Evolutionary conservation across 2,329 filamentous ascomycete genomes (phyloP).

Genomic region (Sporothrix inflata): DNA sequence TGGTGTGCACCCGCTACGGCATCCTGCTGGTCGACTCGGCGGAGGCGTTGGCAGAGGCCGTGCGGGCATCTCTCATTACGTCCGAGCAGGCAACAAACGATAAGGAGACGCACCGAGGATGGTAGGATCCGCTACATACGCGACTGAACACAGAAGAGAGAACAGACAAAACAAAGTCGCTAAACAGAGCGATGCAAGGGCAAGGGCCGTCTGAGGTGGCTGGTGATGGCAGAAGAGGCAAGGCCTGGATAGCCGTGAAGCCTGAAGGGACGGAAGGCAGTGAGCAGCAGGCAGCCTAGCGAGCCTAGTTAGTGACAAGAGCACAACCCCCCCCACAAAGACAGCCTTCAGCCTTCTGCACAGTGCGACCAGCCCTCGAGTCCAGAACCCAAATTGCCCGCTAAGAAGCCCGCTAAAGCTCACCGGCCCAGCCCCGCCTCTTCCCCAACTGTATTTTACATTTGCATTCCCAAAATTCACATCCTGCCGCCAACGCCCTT

Average conservation of each 20-base stretch:
- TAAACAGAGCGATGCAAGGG: not conserved
- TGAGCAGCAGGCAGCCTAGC: too few relatives aligned
- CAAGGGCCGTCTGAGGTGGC: not conserved
- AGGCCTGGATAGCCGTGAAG: not conserved
- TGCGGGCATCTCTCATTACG: not conserved
- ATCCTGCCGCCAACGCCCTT: not conserved
- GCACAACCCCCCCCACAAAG: not conserved
- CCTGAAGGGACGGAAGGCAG: too few relatives aligned
- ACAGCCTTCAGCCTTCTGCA: not conserved
- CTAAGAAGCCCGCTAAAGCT: not conserved
- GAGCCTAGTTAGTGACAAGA: not conserved
- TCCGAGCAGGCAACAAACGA: not conserved
- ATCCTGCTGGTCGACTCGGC: conserved; percentile 50
- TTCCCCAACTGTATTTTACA: not conserved
- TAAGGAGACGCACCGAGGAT: not conserved
- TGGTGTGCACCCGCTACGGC: conserved; percentile 55
- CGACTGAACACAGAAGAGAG: too few relatives aligned
- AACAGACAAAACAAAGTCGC: not conserved
- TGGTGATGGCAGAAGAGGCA: not conserved
- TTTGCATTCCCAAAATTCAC: not conserved
- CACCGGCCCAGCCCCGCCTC: conserved; percentile 17
- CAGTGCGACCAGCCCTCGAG: not conserved
- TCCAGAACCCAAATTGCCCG: not conserved
- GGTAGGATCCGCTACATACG: not conserved
- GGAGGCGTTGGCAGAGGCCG: conserved; percentile 42